A percentile compares a stretch with the other conserved stretches of the same genome.
These are phyloP conservation scores for Dipteronia dyeriana DNA, from an alignment of 345 rosid genomes.

Conservation along the genomic window DNA sequence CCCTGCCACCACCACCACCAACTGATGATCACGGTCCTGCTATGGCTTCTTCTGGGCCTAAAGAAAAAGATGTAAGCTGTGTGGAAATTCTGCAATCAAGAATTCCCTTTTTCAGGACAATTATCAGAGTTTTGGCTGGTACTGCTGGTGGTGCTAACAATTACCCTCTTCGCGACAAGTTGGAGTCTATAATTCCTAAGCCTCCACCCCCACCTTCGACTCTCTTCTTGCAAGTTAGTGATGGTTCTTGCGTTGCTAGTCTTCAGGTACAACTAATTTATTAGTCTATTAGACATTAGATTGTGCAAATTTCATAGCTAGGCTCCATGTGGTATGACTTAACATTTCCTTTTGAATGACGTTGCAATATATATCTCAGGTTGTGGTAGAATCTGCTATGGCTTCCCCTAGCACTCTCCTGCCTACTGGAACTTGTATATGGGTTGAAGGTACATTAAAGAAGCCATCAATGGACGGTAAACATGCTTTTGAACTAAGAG, in stretches of 20 bases:
- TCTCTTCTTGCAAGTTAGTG: conserved; percentile 52
- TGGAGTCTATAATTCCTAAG: conserved; percentile 35
- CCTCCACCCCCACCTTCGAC: conserved; percentile 34
- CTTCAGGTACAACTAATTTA: conserved; percentile 50
- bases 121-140: conserved; percentile 58
- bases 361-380: conserved; percentile 38
- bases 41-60: conserved; percentile 17
- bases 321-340: neutral
- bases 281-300: neutral
- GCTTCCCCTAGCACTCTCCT: conserved; percentile 46
- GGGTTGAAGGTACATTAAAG: conserved; percentile 64
- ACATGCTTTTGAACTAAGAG: conserved; percentile 56
- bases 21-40: conserved; percentile 21
- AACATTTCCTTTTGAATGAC: neutral
- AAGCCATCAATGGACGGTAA: conserved; percentile 32
- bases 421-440: conserved; percentile 65
- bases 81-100: conserved; percentile 67
- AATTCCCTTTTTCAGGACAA: conserved; percentile 60
- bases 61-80: conserved; percentile 48
- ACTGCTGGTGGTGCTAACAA: conserved; percentile 15
- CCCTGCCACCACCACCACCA: conserved; percentile 20
- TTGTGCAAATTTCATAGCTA: neutral
- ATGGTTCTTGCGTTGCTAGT: conserved; percentile 67
- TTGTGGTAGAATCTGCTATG: conserved; percentile 60
- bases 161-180: conserved; percentile 41